These are phyloP conservation scores for Cystobasidium slooffiae DNA, from an alignment of 1,284 basidiomycete genomes.

Conservation along the genomic window DNA sequence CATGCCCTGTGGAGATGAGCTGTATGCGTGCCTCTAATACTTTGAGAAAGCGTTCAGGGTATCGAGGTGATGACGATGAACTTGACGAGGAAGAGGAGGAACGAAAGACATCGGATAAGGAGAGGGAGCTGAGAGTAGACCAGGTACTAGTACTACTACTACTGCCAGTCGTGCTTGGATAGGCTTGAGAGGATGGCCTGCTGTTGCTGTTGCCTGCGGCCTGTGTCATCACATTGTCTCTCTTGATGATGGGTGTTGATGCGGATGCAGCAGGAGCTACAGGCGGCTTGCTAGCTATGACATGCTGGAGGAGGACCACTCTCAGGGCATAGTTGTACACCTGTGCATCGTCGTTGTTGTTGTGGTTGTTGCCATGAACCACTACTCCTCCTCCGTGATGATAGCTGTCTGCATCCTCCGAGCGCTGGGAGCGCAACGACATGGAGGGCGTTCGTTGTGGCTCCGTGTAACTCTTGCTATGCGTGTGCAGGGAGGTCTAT, in stretches of 20 bases:
- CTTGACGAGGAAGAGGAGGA: constrained; percentile 16
- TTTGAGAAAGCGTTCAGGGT: constrained; percentile 85
- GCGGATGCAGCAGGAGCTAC: constrained; percentile 1
- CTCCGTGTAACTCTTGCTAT: not conserved
- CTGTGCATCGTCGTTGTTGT: constrained; percentile 43
- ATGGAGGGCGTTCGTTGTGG: constrained; percentile 14
- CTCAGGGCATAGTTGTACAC: constrained; percentile 49
- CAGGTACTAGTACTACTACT: constrained; percentile 13
- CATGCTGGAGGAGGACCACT: constrained; percentile 48
- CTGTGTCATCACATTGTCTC: not conserved
- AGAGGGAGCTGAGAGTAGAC: constrained; percentile 29
- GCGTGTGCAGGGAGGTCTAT: too few species aligned
- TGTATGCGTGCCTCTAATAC: constrained; percentile 82
- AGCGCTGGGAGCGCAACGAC: constrained; percentile 39
- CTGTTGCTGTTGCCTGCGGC: not conserved
- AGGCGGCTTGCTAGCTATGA: constrained; percentile 19
- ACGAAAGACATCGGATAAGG: constrained; percentile 34
- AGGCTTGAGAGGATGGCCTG: constrained; percentile 10
- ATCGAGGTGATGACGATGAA: constrained; percentile 21
- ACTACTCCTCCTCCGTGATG: not conserved
- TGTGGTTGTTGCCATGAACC: not conserved
- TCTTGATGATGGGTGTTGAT: not conserved
- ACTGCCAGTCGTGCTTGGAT: not conserved
- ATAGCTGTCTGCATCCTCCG: not conserved
- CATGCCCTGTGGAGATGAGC: constrained; percentile 87